Base-by-base conservation (phyloP, 1,284 basidiomycete species). In the Amylostereum areolatum region DNA sequence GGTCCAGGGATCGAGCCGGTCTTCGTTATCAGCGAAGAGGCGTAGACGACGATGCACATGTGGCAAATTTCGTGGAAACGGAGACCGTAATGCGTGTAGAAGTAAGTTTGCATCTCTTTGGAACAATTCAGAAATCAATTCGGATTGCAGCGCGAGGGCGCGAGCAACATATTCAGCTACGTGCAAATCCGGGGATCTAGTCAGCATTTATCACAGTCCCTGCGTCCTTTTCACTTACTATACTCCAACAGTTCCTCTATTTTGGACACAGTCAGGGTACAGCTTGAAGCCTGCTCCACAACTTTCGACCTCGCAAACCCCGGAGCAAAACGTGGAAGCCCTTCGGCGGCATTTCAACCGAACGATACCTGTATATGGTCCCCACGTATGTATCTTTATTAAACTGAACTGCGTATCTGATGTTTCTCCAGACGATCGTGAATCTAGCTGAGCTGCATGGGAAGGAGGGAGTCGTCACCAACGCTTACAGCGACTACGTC, bases 1-100 rank as follows among this genome's bases (percentile, higher is more conserved):
- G 97, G 35, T 96, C 94, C 28, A 81, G 92, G 55, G 83, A 94
- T 65, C 83, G 97, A 44, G 93, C 93, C 9, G 97, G 97, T 1
- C 82, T 98, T 45, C 81, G 97, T 47, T 99, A 97, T 74, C 97
- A 99, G 65, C 83, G 92, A 30, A 80, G 97, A 60, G 97, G 97
- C 3, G 84, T 99, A 51, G 93, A 99, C 59, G 80, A 86, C 50
- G 84, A 89, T 55, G 85, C 89, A 10, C 77, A 83, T 61, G 87
- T 87, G 9, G 89, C 92, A 4, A 96, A 95, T 66, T 95, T 92
- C 64, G 93, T 95, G 34, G 93, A 97, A 69, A 94, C 92, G 0
- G 94, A 97, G 69, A 89, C 92, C 29, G 82, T 97, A 52, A 80
- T 92, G 68, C 75, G 81, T 34, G 78, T 93, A 11, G 78, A 86